A percentile compares a stretch with the other conserved stretches of the same genome.
phyloP scores from a whole-genome alignment of 306 rosid genomes.

The Cicer pinnatifidum region DNA sequence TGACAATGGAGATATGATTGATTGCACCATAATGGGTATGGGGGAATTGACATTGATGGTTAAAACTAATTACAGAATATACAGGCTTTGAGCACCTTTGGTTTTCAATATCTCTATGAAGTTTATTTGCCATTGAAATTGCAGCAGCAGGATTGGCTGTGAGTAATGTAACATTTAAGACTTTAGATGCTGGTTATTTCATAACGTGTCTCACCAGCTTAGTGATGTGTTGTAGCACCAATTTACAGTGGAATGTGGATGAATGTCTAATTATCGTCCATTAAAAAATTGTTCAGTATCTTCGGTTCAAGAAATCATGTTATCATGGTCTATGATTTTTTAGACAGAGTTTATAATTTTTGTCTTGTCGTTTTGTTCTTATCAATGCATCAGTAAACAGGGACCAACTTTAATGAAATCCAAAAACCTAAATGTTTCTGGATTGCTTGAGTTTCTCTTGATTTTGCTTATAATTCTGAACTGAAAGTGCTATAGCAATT shows the following conservation, averaged over 20 bases:
- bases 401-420: not conserved
- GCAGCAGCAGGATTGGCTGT: constrained; percentile 86
- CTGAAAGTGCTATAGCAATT: no score
- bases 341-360: not conserved
- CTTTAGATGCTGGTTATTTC: constrained; percentile 19
- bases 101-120: constrained; percentile 88
- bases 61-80: constrained; percentile 92
- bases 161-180: constrained; percentile 40
- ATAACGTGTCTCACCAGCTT: constrained; percentile 10
- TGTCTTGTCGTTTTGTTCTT: constrained; percentile 12
- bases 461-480: constrained; percentile 4
- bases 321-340: constrained; percentile 1
- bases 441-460: not conserved
- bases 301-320: constrained; percentile 4
- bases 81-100: constrained; percentile 90
- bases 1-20: constrained; percentile 91
- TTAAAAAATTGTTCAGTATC: not conserved
- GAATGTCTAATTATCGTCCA: constrained; percentile 19
- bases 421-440: not conserved
- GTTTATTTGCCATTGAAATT: constrained; percentile 86
- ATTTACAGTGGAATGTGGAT: constrained; percentile 20
- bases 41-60: constrained; percentile 92
- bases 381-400: not conserved
- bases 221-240: constrained; percentile 10
- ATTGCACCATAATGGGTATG: constrained; percentile 97